Conservation (phyloP, 139 green algal genomes). For the Chlamydomonas schloesseri region DNA sequence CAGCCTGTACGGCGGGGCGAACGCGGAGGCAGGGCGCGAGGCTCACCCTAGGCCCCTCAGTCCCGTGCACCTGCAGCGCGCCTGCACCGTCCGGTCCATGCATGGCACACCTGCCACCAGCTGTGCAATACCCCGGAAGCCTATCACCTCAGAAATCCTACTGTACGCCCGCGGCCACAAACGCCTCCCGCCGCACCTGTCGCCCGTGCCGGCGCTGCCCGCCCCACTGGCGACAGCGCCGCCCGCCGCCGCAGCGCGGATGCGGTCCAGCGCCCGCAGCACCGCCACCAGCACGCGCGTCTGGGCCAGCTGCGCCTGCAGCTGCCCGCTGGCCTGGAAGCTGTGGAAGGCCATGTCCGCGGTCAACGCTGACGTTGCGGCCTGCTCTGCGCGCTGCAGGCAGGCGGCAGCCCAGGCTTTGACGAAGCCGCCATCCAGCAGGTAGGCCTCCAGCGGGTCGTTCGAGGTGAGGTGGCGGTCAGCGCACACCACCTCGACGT, state of each 20-base stretch:
- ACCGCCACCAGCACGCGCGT: constrained; percentile 50
- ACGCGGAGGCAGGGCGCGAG: background rate
- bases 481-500: constrained; percentile 69
- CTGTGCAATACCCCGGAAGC: no score
- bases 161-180: no score
- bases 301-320: constrained; percentile 51
- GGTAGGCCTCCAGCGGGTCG: constrained; percentile 67
- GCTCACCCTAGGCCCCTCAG: no score
- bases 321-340: constrained; percentile 14
- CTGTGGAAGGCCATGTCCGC: constrained; percentile 26
- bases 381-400: constrained; percentile 37
- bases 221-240: background rate
- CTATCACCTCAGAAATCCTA: no score
- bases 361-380: background rate
- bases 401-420: constrained; percentile 41
- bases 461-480: constrained; percentile 52
- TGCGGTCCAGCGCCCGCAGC: constrained; percentile 48
- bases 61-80: no score
- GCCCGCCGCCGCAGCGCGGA: constrained; percentile 14
- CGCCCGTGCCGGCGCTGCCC: background rate
- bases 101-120: no score
- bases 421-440: constrained; percentile 73
- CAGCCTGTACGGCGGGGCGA: constrained; percentile 13
- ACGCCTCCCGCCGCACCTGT: background rate
- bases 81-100: no score